These are phyloP conservation scores for Eutrema japonicum DNA, from an alignment of 345 rosid species.

Conservation along the genomic window DNA sequence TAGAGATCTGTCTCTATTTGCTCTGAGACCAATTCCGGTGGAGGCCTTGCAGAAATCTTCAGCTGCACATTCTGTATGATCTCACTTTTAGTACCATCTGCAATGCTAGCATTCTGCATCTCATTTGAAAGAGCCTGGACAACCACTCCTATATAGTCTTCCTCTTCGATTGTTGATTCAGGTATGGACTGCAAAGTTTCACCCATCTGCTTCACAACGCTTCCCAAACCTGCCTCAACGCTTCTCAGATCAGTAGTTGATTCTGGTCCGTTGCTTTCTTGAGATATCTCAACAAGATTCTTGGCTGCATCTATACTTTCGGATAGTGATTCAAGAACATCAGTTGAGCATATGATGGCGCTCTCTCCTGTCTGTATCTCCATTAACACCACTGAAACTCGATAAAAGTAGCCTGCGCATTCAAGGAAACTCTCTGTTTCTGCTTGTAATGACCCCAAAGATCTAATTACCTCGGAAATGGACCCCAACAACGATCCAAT, in stretches of 20 bases:
- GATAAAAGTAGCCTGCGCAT: conserved; percentile 68
- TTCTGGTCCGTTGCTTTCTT: conserved; percentile 30
- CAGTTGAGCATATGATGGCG: conserved; percentile 47
- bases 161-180: conserved; percentile 52
- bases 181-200: conserved; percentile 70
- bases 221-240: conserved; percentile 53
- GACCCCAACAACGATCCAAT: conserved; percentile 54
- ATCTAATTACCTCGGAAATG: conserved; percentile 57
- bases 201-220: conserved; percentile 57
- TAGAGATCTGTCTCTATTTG: conserved; percentile 68
- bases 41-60: conserved; percentile 20
- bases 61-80: conserved; percentile 29
- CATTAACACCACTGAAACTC: conserved; percentile 63
- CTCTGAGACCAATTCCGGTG: conserved; percentile 30
- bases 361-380: conserved; percentile 62
- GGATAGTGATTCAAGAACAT: conserved; percentile 59
- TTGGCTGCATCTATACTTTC: conserved; percentile 51
- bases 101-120: conserved; percentile 58
- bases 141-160: conserved; percentile 61
- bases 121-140: conserved; percentile 67
- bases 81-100: conserved; percentile 42
- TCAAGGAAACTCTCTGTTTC: conserved; percentile 55
- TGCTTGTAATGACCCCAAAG: conserved; percentile 44
- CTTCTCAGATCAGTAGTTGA: conserved; percentile 51
- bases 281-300: conserved; percentile 50